phyloP scores from a whole-genome alignment of 1,139 yeast genomes.

The Geotrichum reessii region DNA sequence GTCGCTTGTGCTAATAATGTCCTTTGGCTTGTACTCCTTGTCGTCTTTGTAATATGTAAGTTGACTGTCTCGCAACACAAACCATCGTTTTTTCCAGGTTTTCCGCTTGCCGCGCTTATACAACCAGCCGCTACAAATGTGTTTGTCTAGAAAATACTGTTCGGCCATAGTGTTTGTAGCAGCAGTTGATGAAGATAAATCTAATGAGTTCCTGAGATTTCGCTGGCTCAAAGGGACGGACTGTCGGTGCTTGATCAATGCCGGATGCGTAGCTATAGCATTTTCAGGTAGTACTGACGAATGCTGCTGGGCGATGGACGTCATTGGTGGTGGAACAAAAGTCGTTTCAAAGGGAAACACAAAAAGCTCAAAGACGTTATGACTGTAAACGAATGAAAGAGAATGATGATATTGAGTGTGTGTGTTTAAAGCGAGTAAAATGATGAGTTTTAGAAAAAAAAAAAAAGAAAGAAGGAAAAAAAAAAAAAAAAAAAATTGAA shows the following conservation, averaged over 20 bases:
- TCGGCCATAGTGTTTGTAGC: background rate
- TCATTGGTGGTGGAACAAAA: background rate
- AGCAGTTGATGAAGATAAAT: background rate
- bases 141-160: background rate
- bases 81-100: slow-evolving; percentile 52
- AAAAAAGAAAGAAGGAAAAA: background rate
- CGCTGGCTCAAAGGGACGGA: slow-evolving; percentile 9
- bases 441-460: slow-evolving; percentile 40
- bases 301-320: background rate
- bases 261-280: slow-evolving; percentile 12
- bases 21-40: slow-evolving; percentile 50
- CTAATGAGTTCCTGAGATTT: slow-evolving; percentile 3
- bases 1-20: slow-evolving; percentile 41
- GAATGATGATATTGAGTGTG: too few relatives aligned
- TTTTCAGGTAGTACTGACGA: slow-evolving; percentile 8
- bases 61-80: slow-evolving; percentile 50
- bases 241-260: slow-evolving; percentile 8
- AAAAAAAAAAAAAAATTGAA: background rate
- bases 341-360: background rate
- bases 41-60: slow-evolving; percentile 54
- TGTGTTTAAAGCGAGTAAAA: slow-evolving; percentile 1
- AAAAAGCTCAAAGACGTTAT: background rate
- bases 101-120: slow-evolving; percentile 20
- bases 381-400: background rate
- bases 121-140: slow-evolving; percentile 11